phyloP scores from a whole-genome alignment of 164 flowering plant species.

The Platanus orientalis region DNA sequence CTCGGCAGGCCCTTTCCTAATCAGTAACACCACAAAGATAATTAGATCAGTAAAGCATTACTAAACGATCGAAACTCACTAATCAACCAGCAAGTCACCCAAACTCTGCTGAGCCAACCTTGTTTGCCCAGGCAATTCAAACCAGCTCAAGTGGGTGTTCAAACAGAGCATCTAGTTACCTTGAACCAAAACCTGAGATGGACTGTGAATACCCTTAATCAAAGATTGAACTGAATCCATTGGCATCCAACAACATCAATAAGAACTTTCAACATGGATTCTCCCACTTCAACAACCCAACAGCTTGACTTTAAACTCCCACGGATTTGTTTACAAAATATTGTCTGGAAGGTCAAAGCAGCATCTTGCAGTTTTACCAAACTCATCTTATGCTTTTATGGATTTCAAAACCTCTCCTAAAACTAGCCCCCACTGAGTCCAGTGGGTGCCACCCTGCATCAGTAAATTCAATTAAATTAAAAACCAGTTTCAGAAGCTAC shows the following conservation, averaged over 20 bases:
- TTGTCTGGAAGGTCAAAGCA: not conserved
- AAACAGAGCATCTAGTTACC: not conserved
- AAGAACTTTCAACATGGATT: not conserved
- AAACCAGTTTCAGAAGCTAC: not conserved
- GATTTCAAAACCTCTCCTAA: conserved; percentile 69
- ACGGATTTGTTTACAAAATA: too few species aligned
- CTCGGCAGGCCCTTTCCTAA: not conserved
- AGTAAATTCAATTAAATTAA: conserved; percentile 12
- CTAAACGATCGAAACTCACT: not conserved
- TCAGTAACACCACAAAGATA: not conserved
- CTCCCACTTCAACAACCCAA: not conserved
- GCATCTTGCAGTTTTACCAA: not conserved
- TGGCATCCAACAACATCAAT: not conserved
- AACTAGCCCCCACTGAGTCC: conserved; percentile 90
- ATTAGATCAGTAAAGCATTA: too few species aligned
- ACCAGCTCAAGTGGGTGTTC: too few species aligned
- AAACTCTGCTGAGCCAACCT: not conserved
- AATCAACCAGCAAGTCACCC: too few species aligned
- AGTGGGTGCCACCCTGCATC: conserved; percentile 70
- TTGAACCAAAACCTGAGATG: not conserved
- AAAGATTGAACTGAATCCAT: not conserved
- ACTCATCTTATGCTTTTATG: conserved; percentile 16
- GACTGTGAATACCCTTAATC: not conserved
- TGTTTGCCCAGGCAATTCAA: too few species aligned
- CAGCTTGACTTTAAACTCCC: too few species aligned